These are phyloP conservation scores for Schizochytrium sp. DNA, from an alignment of 108 stramenopile genomes.

Conservation along the genomic window DNA sequence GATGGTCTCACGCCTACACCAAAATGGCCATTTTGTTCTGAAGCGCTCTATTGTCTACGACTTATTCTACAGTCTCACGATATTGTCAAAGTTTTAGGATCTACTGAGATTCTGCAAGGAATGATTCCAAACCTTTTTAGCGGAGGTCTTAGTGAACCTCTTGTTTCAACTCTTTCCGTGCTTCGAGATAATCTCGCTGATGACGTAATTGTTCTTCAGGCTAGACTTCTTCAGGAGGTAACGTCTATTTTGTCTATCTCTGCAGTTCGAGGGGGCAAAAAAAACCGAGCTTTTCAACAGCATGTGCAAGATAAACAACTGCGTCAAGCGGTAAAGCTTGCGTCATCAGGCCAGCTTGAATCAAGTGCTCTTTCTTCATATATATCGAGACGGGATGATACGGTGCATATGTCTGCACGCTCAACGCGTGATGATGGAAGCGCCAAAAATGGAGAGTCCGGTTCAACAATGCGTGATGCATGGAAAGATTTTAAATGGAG, in stretches of 20 bases:
- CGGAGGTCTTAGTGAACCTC: slow-evolving; percentile 84
- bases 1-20: slow-evolving; percentile 68
- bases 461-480: slow-evolving; percentile 10
- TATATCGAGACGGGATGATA: not conserved
- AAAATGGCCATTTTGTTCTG: slow-evolving; percentile 60
- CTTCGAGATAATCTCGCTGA: slow-evolving; percentile 84
- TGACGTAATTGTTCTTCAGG: slow-evolving; percentile 77
- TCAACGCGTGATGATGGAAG: not conserved
- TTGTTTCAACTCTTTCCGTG: slow-evolving; percentile 88
- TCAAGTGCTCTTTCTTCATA: not conserved
- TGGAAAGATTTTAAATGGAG: slow-evolving; percentile 86
- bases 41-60: slow-evolving; percentile 81
- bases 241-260: slow-evolving; percentile 49
- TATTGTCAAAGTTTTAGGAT: slow-evolving; percentile 77
- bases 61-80: slow-evolving; percentile 90
- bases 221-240: slow-evolving; percentile 17
- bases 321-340: not conserved
- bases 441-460: not conserved
- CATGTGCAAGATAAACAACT: slow-evolving; percentile 38
- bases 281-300: slow-evolving; percentile 47
- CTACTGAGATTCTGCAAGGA: slow-evolving; percentile 75
- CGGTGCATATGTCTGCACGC: not conserved
- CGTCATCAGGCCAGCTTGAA: not conserved
- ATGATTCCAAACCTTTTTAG: slow-evolving; percentile 90
- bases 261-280: slow-evolving; percentile 41